Evolutionary conservation across 805 yeast species (phyloP).

Genomic region (Candida silvatica): DNA sequence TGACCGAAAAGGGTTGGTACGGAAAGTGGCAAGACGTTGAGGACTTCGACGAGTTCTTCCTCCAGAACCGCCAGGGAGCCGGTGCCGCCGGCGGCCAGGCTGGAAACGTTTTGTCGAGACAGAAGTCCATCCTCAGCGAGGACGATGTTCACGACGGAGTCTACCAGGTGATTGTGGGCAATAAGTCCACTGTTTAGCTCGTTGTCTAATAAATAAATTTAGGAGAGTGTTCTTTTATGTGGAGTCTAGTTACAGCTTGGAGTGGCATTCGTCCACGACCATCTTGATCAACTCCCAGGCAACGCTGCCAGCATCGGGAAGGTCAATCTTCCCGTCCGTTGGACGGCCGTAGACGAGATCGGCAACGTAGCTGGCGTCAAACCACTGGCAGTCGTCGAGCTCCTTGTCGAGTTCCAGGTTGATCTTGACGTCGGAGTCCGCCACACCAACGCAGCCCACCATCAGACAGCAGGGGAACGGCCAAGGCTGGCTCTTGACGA

Average conservation of each 20-base stretch:
- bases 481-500: constrained; percentile 89
- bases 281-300: constrained; percentile 4
- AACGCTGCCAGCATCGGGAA: constrained; percentile 4
- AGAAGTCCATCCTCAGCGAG: too few species aligned
- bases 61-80: neutral
- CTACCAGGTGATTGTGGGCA: too few species aligned
- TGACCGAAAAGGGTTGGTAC: constrained; percentile 49
- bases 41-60: constrained; percentile 37
- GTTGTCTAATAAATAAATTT: too few species aligned
- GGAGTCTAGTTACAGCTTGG: too few species aligned
- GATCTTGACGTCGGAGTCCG: constrained; percentile 26
- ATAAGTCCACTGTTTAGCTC: too few species aligned
- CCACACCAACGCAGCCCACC: constrained; percentile 84
- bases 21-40: constrained; percentile 61
- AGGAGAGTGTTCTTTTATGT: too few species aligned
- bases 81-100: too few species aligned
- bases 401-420: constrained; percentile 80
- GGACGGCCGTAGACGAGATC: constrained; percentile 8
- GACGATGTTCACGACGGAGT: too few species aligned
- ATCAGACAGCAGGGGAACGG: constrained; percentile 91
- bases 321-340: constrained; percentile 1
- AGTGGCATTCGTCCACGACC: constrained; percentile 3
- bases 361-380: constrained; percentile 45
- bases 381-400: constrained; percentile 81
- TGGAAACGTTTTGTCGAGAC: too few species aligned